These are phyloP conservation scores for Nemania sp. DNA, from an alignment of 2,329 filamentous ascomycete genomes.

Conservation along the genomic window DNA sequence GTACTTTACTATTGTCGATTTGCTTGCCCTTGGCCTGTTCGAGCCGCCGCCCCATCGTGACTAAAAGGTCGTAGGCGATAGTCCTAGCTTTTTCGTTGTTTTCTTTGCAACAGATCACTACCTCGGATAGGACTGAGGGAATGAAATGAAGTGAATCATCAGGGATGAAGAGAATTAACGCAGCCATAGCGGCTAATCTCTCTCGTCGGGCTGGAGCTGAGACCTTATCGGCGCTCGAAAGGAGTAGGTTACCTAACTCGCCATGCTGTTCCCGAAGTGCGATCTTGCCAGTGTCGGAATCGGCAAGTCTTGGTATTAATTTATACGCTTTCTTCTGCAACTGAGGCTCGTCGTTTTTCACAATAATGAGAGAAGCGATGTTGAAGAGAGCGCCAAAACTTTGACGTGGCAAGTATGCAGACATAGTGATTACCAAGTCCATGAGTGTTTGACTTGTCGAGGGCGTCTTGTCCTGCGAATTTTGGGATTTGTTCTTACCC, in stretches of 20 bases:
- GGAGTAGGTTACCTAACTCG: slow-evolving; percentile 85
- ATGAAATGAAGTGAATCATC: slow-evolving; percentile 89
- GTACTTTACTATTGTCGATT: slow-evolving; percentile 87
- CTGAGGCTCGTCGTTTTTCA: slow-evolving; percentile 85
- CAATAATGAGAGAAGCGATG: slow-evolving; percentile 85
- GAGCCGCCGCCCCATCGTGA: slow-evolving; percentile 89
- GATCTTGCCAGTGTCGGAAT: slow-evolving; percentile 80
- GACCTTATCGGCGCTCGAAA: slow-evolving; percentile 84
- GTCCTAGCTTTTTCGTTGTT: slow-evolving; percentile 95
- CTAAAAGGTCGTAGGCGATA: slow-evolving; percentile 88
- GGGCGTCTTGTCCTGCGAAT: slow-evolving; percentile 77
- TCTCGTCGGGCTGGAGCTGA: slow-evolving; percentile 89
- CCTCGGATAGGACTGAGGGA: slow-evolving; percentile 88
- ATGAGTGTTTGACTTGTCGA: slow-evolving; percentile 95
- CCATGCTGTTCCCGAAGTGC: slow-evolving; percentile 80
- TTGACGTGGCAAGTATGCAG: slow-evolving; percentile 88
- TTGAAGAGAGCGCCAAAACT: slow-evolving; percentile 88
- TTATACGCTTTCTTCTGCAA: slow-evolving; percentile 99
- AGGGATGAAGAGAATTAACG: slow-evolving; percentile 83
- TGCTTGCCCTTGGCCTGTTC: slow-evolving; percentile 71
- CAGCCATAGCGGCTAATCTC: slow-evolving; percentile 82
- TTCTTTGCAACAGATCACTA: slow-evolving; percentile 96
- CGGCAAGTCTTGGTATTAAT: slow-evolving; percentile 88
- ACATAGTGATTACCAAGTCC: slow-evolving; percentile 96
- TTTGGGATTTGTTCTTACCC: slow-evolving; percentile 70